Conservation (phyloP, 306 rosid genomes). For the Potentilla sterilis region DNA sequence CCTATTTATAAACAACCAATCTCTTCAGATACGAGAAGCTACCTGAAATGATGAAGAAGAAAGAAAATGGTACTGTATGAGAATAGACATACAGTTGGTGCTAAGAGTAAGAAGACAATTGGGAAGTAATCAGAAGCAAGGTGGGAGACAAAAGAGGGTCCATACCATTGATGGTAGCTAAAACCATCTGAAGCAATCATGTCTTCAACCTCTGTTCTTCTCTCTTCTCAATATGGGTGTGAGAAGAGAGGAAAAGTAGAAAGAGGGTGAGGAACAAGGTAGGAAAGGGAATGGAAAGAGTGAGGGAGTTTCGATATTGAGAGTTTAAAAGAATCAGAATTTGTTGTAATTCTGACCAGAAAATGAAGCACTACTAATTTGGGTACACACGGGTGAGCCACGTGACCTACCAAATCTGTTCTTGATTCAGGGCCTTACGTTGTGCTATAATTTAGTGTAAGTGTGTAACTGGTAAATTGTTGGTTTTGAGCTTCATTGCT, state of each 20-base stretch:
- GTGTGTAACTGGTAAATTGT: background rate
- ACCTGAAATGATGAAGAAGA: background rate
- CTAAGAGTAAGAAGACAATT: background rate
- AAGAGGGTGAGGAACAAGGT: background rate
- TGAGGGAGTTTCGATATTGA: slow-evolving; percentile 16
- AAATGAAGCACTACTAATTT: background rate
- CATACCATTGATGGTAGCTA: slow-evolving; percentile 18
- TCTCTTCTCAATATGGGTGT: slow-evolving; percentile 9
- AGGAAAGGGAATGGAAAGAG: background rate
- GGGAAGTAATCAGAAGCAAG: background rate
- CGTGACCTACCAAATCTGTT: slow-evolving; percentile 16
- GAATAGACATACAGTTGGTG: background rate
- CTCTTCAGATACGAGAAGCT: background rate
- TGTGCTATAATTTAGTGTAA: background rate
- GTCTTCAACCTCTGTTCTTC: background rate
- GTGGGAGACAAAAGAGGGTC: slow-evolving; percentile 38
- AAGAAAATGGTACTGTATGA: background rate
- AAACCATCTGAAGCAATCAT: slow-evolving; percentile 12
- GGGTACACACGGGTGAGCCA: slow-evolving; percentile 15
- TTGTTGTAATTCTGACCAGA: background rate
- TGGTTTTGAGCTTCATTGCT: slow-evolving; percentile 3
- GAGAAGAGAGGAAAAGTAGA: background rate
- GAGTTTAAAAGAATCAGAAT: background rate
- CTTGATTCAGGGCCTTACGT: background rate
- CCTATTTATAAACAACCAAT: background rate